These are phyloP conservation scores for Penicillium angulare DNA, from an alignment of 495 filamentous ascomycete genomes.

Conservation along the genomic window DNA sequence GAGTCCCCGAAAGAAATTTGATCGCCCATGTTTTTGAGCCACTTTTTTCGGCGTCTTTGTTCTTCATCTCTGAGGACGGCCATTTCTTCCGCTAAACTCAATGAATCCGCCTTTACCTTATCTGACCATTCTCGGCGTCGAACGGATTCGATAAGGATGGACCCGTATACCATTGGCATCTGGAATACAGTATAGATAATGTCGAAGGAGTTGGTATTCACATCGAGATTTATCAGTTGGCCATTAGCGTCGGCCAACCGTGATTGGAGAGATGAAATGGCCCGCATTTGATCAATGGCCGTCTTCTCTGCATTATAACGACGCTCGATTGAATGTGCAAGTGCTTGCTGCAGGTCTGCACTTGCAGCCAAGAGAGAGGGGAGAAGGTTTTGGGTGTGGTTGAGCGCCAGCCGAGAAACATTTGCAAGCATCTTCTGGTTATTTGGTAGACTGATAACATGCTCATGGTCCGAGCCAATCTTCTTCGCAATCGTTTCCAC, in stretches of 20 bases:
- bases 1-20: constrained; percentile 57
- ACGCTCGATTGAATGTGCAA: constrained; percentile 63
- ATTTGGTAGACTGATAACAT: constrained; percentile 65
- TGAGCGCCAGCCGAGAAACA: constrained; percentile 80
- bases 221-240: constrained; percentile 67
- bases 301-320: constrained; percentile 58
- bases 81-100: constrained; percentile 86
- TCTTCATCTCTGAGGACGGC: constrained; percentile 89
- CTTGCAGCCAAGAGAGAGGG: constrained; percentile 71
- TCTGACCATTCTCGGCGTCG: constrained; percentile 86
- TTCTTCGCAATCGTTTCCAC: constrained; percentile 83
- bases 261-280: constrained; percentile 74
- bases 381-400: constrained; percentile 83
- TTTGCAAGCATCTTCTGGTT: constrained; percentile 71
- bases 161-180: constrained; percentile 85
- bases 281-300: constrained; percentile 70
- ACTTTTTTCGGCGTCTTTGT: constrained; percentile 79
- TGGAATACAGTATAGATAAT: constrained; percentile 71
- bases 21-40: constrained; percentile 76
- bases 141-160: constrained; percentile 79
- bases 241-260: constrained; percentile 65
- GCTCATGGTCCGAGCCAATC: constrained; percentile 82
- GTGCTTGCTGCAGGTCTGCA: constrained; percentile 70
- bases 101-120: constrained; percentile 81
- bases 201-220: constrained; percentile 71